These are phyloP conservation scores for Plantago ovata DNA, from an alignment of 257 asterid genomes.

Conservation along the genomic window DNA sequence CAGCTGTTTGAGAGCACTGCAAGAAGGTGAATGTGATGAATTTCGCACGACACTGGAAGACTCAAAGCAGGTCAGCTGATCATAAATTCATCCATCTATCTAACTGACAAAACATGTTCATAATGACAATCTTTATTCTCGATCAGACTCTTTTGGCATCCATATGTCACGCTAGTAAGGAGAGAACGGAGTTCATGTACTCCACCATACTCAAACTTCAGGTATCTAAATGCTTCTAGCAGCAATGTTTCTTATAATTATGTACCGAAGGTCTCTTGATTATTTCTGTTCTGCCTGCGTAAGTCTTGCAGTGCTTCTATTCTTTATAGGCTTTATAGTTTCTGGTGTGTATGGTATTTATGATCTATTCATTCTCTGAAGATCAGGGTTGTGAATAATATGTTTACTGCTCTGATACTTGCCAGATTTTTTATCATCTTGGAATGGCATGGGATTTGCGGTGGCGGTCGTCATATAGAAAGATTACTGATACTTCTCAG, in stretches of 20 bases:
- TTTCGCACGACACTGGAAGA: conserved; percentile 55
- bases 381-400: conserved; percentile 2
- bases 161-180: conserved; percentile 81
- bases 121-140: conserved; percentile 20
- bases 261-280: conserved; percentile 1
- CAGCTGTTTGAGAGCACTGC: conserved; percentile 87
- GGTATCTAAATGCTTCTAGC: conserved; percentile 39
- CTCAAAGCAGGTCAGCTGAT: conserved; percentile 67
- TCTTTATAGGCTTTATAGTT: conserved; percentile 2
- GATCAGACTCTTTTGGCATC: conserved; percentile 81
- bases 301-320: conserved; percentile 17
- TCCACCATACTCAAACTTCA: conserved; percentile 84
- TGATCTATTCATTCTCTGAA: conserved; percentile 12
- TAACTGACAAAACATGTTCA: conserved; percentile 12
- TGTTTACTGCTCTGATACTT: conserved; percentile 21
- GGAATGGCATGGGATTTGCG: conserved; percentile 92
- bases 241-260: conserved; percentile 13
- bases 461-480: conserved; percentile 52
- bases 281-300: conserved; percentile 16
- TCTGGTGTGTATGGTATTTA: conserved; percentile 9
- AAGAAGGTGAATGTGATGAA: conserved; percentile 73
- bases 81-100: conserved; percentile 17
- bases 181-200: conserved; percentile 85
- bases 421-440: conserved; percentile 85
- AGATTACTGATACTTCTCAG: conserved; percentile 34